phyloP scores from a whole-genome alignment of 2,329 filamentous ascomycete species.

The Xylaria digitata region DNA sequence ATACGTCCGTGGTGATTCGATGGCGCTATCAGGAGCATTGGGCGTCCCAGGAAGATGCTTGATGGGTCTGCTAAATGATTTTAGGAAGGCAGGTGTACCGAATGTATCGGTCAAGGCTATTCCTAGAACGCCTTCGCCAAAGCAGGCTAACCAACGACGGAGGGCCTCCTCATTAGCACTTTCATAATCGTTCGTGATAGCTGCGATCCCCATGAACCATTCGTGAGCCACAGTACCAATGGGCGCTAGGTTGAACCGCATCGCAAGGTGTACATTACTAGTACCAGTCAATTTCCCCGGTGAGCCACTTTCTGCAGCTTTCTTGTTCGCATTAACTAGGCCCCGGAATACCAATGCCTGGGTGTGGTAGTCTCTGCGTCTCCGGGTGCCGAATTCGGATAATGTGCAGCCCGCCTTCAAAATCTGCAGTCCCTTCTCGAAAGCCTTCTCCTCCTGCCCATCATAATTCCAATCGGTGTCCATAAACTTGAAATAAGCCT shows the following conservation, averaged over 20 bases:
- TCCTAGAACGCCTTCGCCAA: conserved; percentile 83
- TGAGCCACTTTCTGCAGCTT: conserved; percentile 72
- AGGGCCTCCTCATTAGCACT: conserved; percentile 86
- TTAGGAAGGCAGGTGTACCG: conserved; percentile 88
- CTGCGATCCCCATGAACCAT: conserved; percentile 99
- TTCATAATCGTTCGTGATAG: conserved; percentile 86
- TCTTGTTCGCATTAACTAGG: conserved; percentile 80
- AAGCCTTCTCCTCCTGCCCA: conserved; percentile 86
- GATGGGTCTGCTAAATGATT: conserved; percentile 79
- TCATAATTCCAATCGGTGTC: conserved; percentile 92
- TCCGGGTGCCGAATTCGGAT: conserved; percentile 92
- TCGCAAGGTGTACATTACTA: conserved; percentile 96
- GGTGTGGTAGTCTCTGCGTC: conserved; percentile 92
- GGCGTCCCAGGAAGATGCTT: conserved; percentile 57
- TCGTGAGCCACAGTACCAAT: conserved; percentile 94
- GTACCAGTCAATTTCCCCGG: conserved; percentile 84
- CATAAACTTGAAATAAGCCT: conserved; percentile 97
- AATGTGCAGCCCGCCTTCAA: conserved; percentile 86
- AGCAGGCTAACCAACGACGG: conserved; percentile 89
- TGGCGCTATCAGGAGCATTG: conserved; percentile 50
- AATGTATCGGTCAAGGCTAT: conserved; percentile 98
- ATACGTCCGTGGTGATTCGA: conserved; percentile 70
- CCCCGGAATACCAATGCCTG: conserved; percentile 92
- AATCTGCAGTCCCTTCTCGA: conserved; percentile 80
- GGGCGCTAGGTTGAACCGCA: conserved; percentile 86